These are phyloP conservation scores for Leishmania lainsoni DNA, from an alignment of 208 protist genomes.

Conservation along the genomic window DNA sequence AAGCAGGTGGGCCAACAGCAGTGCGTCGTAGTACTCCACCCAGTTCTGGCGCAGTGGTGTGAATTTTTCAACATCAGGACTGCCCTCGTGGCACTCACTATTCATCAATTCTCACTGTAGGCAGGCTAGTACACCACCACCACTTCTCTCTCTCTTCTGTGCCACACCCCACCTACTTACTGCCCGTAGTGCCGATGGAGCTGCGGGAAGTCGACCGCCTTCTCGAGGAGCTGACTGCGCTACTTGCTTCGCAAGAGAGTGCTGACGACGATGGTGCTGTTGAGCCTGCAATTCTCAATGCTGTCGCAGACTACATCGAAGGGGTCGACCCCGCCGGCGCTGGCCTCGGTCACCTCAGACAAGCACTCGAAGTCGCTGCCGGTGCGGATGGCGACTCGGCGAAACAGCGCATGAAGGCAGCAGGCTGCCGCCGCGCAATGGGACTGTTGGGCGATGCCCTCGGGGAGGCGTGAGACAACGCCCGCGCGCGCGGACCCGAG, in stretches of 20 bases:
- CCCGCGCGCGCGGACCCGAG: not conserved
- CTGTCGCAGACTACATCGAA: conserved; percentile 33
- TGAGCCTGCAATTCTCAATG: conserved; percentile 22
- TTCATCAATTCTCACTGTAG: not conserved
- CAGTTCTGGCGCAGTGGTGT: not conserved
- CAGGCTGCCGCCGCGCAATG: conserved; percentile 20
- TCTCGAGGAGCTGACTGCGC: conserved; percentile 9
- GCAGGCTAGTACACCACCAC: not conserved
- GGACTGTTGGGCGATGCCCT: conserved; percentile 15
- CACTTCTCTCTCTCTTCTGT: not conserved
- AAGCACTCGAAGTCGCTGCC: conserved; percentile 10
- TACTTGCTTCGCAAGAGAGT: conserved; percentile 3
- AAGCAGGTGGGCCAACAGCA: not conserved
- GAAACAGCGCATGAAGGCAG: conserved; percentile 23
- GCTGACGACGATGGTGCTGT: conserved; percentile 5
- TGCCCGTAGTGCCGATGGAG: conserved; percentile 1
- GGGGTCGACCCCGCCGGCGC: conserved; percentile 23
- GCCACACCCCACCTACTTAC: not conserved
- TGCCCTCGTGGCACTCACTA: not conserved
- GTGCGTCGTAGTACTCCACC: not conserved
- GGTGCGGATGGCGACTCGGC: not conserved
- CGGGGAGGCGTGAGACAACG: not conserved
- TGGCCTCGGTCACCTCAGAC: conserved; percentile 15
- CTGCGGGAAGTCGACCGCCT: conserved; percentile 10
- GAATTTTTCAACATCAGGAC: too few relatives aligned